Evolutionary conservation across 1,139 yeast genomes (phyloP), one percentile per base, ranked within the genome.

Genomic region (Sugiyamaella xylanicola): DNA sequence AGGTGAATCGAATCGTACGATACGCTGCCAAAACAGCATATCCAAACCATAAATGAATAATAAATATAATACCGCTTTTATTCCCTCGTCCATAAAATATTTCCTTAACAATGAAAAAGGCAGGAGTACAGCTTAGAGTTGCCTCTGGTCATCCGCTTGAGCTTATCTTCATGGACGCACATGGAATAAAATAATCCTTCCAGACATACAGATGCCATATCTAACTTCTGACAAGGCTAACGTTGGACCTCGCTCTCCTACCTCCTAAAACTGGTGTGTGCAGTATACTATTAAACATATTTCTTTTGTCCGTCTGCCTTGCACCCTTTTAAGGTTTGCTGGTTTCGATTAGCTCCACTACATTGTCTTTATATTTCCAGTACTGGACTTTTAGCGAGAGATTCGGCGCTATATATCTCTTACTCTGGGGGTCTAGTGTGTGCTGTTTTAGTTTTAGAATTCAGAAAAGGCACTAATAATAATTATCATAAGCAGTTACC

Each of bases 381-480:
- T 36, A 46, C 22, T 46, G 50, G 50, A 46, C 32, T 15, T 48
- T 48, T 48, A 39, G 45, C 51, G 52, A 37, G 52, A 40, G 52
- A 48, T 48, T 22, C 46, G 11, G 46, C 29, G 46, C 35, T 19
- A 48, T 46, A 36, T 48, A 40, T 29, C 46, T 48, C 52, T 29
- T 29, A 32, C 32, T 37, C 35, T 29, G 50, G 42, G 36, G 22
- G 41, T 17, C 13, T 17, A 22, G 36, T 37, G 36, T 37, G 50
- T 46, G 17, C 41, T 32, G 52, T 39, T 48, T 48, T 48, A 22
- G 45, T 37, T 48, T 32, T 40, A 21, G 20, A 40, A 39, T 48
- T 48, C 46, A 40, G 41, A 48, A 48, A 48, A 32, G 52, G 52
- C 46, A 48, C 52, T 35, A 48, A 48, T 48, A 48, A 48, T 32